phyloP scores from a whole-genome alignment of 768 basidiomycete genomes.

The Collybia sordida region DNA sequence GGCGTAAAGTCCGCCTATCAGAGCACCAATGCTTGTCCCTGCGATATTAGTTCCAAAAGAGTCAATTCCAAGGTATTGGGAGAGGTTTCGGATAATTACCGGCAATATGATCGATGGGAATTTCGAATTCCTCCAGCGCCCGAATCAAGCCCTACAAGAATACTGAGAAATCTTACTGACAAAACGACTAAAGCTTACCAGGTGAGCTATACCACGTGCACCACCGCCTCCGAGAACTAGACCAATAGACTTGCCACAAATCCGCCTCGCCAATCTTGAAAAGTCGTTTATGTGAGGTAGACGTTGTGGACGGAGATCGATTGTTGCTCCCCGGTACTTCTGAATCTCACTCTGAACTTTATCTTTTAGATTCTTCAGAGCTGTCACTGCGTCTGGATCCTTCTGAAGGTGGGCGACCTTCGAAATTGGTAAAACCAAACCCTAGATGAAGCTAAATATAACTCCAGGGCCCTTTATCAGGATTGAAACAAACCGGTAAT shows the following conservation, averaged over 20 bases:
- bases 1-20: conserved; percentile 94
- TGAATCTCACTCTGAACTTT: conserved; percentile 87
- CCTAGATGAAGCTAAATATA: conserved; percentile 39
- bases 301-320: conserved; percentile 67
- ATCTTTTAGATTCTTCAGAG: conserved; percentile 90
- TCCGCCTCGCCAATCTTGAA: conserved; percentile 82
- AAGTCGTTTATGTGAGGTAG: conserved; percentile 90
- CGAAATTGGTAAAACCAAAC: conserved; percentile 62
- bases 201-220: conserved; percentile 66
- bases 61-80: not conserved
- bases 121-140: conserved; percentile 86
- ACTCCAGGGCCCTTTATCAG: not conserved
- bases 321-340: conserved; percentile 72
- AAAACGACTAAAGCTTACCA: conserved; percentile 24
- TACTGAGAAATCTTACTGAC: conserved; percentile 4
- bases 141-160: conserved; percentile 80
- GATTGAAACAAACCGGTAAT: conserved; percentile 55
- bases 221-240: conserved; percentile 98
- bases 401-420: conserved; percentile 60
- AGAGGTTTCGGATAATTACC: conserved; percentile 38
- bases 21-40: conserved; percentile 89
- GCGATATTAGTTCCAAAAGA: too few relatives aligned
- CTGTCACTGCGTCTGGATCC: conserved; percentile 86
- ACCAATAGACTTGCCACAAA: conserved; percentile 93
- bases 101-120: conserved; percentile 93